A percentile compares a stretch with the other conserved stretches of the same genome.
Evolutionary conservation across 2,329 filamentous ascomycete genomes (phyloP).

Genomic region (Aulographum hederae): DNA sequence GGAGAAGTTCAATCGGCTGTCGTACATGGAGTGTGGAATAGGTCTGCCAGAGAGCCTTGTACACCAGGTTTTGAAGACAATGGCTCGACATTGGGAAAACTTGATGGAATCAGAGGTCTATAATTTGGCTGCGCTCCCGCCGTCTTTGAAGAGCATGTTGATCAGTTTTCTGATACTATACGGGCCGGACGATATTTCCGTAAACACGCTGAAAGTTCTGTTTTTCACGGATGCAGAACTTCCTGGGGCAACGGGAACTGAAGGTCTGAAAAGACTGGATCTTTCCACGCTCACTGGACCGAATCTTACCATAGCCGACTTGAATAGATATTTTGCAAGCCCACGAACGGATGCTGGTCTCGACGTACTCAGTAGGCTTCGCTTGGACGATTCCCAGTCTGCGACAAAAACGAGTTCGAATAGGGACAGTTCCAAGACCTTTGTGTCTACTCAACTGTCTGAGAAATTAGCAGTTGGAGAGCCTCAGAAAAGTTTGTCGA

Average conservation of each 20-base stretch:
- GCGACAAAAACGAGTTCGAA: too few species aligned
- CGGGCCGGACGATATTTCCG: slow-evolving; percentile 21
- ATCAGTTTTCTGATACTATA: slow-evolving; percentile 38
- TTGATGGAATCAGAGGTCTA: slow-evolving; percentile 38
- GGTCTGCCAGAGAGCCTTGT: slow-evolving; percentile 22
- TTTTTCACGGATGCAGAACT: slow-evolving; percentile 21
- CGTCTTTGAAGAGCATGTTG: slow-evolving; percentile 31
- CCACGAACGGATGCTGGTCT: too few species aligned
- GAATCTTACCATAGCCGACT: slow-evolving; percentile 28
- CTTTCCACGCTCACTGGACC: slow-evolving; percentile 30
- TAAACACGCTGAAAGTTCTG: slow-evolving; percentile 30
- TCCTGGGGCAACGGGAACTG: slow-evolving; percentile 17
- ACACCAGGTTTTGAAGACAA: slow-evolving; percentile 31
- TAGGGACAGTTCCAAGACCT: too few species aligned
- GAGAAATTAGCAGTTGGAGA: too few species aligned
- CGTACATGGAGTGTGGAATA: slow-evolving; percentile 1
- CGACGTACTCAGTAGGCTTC: too few species aligned
- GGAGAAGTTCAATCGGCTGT: slow-evolving; percentile 5
- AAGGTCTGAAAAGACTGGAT: slow-evolving; percentile 32
- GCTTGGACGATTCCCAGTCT: not conserved
- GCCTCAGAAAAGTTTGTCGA: not conserved
- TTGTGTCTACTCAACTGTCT: too few species aligned
- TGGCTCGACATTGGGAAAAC: slow-evolving; percentile 37
- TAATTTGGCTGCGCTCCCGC: slow-evolving; percentile 32
- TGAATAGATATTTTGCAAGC: slow-evolving; percentile 26